Percentiles rank a stretch among this genome's conserved stretches.
Conservation (phyloP, 495 filamentous ascomycete species). For the Daldinia caldariorum region DNA sequence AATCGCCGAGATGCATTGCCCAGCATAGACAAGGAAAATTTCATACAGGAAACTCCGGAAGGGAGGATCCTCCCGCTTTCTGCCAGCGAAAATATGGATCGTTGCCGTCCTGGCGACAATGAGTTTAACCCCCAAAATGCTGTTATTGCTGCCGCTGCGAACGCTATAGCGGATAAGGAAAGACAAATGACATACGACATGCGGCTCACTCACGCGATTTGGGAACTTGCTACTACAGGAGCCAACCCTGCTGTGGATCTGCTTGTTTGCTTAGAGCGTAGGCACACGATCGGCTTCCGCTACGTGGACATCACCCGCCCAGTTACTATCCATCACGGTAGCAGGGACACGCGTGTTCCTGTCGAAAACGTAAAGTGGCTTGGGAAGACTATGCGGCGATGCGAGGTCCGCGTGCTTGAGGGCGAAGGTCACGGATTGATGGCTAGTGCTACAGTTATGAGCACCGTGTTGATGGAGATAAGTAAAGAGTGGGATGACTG, state of each 20-base stretch:
- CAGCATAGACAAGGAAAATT: slow-evolving; percentile 57
- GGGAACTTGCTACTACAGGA: slow-evolving; percentile 90
- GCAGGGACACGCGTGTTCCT: slow-evolving; percentile 88
- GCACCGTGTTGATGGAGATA: slow-evolving; percentile 90
- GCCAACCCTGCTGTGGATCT: slow-evolving; percentile 96
- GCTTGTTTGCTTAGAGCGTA: slow-evolving; percentile 89
- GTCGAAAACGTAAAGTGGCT: slow-evolving; percentile 96
- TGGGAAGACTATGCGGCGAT: slow-evolving; percentile 89
- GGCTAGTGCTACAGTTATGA: slow-evolving; percentile 94
- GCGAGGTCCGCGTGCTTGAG: slow-evolving; percentile 89
- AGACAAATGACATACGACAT: slow-evolving; percentile 83
- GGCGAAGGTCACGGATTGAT: slow-evolving; percentile 96
- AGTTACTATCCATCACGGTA: slow-evolving; percentile 94
- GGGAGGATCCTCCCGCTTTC: slow-evolving; percentile 32
- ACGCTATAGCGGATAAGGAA: slow-evolving; percentile 68
- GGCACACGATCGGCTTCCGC: slow-evolving; percentile 91
- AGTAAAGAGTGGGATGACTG: slow-evolving; percentile 95
- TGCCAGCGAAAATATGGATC: slow-evolving; percentile 53
- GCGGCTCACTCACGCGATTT: slow-evolving; percentile 88
- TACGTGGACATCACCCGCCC: slow-evolving; percentile 94
- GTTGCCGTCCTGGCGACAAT: slow-evolving; percentile 47
- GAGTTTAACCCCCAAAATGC: slow-evolving; percentile 40
- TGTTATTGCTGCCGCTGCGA: slow-evolving; percentile 59
- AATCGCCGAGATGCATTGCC: slow-evolving; percentile 45
- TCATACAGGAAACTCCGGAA: slow-evolving; percentile 33